Percentiles rank a stretch among this genome's conserved stretches.
These are phyloP conservation scores for Thraustochytrium striatum DNA, from an alignment of 352 stramenopile genomes.

Conservation along the genomic window DNA sequence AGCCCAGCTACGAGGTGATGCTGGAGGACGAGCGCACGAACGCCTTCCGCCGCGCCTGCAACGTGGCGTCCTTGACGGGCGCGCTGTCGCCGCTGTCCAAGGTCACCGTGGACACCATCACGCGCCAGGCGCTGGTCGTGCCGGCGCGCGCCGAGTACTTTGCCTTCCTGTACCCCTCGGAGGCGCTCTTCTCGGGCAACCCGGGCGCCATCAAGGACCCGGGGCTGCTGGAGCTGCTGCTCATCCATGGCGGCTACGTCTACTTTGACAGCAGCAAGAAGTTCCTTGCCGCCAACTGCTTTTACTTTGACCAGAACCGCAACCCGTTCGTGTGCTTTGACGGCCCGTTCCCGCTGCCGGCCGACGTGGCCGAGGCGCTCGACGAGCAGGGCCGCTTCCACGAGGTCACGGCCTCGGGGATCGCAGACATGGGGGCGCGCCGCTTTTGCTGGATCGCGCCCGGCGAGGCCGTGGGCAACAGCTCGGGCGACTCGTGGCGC, in stretches of 20 bases:
- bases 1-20: background rate
- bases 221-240: background rate
- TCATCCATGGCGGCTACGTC: conserved; percentile 10
- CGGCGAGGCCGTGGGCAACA: background rate
- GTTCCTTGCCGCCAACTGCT: conserved; percentile 8
- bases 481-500: background rate
- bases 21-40: background rate
- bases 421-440: background rate
- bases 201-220: background rate
- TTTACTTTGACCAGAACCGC: background rate
- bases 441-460: conserved; percentile 7
- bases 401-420: background rate
- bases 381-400: background rate
- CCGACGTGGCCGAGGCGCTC: background rate
- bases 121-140: background rate
- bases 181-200: background rate
- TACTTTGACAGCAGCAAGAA: conserved; percentile 10
- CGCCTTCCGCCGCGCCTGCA: background rate
- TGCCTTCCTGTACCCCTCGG: background rate
- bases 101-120: background rate
- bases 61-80: background rate
- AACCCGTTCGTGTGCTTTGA: conserved; percentile 33
- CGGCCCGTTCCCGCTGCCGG: background rate
- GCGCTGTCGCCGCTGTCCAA: background rate
- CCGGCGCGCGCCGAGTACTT: background rate